phyloP scores from a whole-genome alignment of 73 alveolate species.

The Tetrahymena thermophila region DNA sequence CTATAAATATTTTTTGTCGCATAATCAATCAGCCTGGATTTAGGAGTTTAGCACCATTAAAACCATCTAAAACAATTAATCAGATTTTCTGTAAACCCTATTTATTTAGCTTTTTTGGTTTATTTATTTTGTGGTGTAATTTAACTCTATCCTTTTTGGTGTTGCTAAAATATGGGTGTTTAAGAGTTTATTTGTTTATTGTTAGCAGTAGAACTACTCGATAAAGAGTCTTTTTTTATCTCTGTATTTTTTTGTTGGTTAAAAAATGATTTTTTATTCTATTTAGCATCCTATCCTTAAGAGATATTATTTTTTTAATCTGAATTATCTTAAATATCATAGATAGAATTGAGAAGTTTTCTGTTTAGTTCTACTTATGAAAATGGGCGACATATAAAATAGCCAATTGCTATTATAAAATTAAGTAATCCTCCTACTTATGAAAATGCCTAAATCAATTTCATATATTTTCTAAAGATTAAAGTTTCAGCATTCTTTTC shows the following conservation, averaged over 20 bases:
- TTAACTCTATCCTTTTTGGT: neutral
- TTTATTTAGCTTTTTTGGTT: neutral
- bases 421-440: neutral
- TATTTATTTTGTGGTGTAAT: neutral
- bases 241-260: neutral
- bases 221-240: neutral
- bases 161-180: no score
- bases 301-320: neutral
- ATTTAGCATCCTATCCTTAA: neutral
- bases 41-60: neutral
- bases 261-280: no score
- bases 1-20: neutral
- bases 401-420: neutral
- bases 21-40: neutral
- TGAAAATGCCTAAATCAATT: neutral
- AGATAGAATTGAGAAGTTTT: neutral
- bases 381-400: neutral
- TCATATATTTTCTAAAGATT: neutral
- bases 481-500: neutral
- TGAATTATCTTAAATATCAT: neutral
- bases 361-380: neutral
- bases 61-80: neutral
- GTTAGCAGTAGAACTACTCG: neutral
- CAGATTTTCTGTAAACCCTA: neutral
- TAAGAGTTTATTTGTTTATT: neutral